phyloP scores from a whole-genome alignment of 2,329 filamentous ascomycete genomes.

The Clonostachys rhizophaga region DNA sequence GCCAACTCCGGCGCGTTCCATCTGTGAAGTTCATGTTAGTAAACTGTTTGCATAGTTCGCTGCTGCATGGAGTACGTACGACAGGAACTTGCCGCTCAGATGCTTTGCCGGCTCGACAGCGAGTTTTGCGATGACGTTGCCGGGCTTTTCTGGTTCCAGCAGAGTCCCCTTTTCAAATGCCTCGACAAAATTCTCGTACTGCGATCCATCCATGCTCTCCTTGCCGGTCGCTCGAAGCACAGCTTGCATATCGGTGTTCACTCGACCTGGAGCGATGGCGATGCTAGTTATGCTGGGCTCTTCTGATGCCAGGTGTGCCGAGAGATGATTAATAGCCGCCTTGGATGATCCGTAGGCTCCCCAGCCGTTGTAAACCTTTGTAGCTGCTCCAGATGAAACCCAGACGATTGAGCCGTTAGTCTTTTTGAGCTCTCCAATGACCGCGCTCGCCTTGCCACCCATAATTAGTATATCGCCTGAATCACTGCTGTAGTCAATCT shows the following conservation, averaged over 20 bases:
- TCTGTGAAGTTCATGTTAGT: slow-evolving; percentile 11
- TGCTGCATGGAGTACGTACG: slow-evolving; percentile 32
- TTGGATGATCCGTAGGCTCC: slow-evolving; percentile 79
- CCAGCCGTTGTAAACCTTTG: slow-evolving; percentile 65
- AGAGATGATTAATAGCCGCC: slow-evolving; percentile 77
- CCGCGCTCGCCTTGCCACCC: slow-evolving; percentile 57
- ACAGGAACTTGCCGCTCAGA: slow-evolving; percentile 73
- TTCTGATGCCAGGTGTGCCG: slow-evolving; percentile 67
- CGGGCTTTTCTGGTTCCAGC: slow-evolving; percentile 78
- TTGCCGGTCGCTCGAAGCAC: slow-evolving; percentile 62
- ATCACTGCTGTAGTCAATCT: neutral
- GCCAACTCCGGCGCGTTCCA: slow-evolving; percentile 41
- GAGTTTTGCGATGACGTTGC: slow-evolving; percentile 78
- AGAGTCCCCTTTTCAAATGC: slow-evolving; percentile 68
- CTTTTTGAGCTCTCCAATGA: slow-evolving; percentile 63
- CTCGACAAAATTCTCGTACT: slow-evolving; percentile 64
- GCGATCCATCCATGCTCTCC: slow-evolving; percentile 42
- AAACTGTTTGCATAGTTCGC: slow-evolving; percentile 5
- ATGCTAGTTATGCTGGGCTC: slow-evolving; percentile 72
- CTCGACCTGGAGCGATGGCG: slow-evolving; percentile 71
- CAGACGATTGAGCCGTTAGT: slow-evolving; percentile 70
- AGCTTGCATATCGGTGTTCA: slow-evolving; percentile 89
- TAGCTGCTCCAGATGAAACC: slow-evolving; percentile 74
- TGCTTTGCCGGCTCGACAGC: slow-evolving; percentile 59
- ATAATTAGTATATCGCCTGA: neutral